Evolutionary conservation across 1,139 yeast species (phyloP).

Genomic region (Taphrina pruni): DNA sequence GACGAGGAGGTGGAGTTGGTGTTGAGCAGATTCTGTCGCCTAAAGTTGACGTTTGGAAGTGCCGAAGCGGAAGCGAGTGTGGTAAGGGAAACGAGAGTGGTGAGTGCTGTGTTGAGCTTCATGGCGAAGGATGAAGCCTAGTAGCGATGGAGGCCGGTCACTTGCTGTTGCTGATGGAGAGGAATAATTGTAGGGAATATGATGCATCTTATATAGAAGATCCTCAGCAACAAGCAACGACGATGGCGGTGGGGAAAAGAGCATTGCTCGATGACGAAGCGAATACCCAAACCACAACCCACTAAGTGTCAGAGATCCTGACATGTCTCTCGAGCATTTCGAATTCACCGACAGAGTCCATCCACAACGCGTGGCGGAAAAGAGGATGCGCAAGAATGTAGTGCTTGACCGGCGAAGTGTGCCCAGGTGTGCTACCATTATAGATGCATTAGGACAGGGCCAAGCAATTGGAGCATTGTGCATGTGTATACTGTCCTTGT

Average conservation of each 20-base stretch:
- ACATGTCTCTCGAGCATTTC: no score
- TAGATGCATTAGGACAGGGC: no score
- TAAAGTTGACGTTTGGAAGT: constrained; percentile 11
- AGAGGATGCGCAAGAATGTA: constrained; percentile 13
- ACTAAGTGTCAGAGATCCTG: no score
- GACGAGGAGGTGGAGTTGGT: not conserved
- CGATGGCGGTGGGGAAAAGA: not conserved
- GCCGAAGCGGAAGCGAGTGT: constrained; percentile 23
- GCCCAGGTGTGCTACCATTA: no score
- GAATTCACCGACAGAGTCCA: not conserved
- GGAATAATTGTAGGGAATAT: not conserved
- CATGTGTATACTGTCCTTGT: no score
- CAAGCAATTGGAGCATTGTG: no score
- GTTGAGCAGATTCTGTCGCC: constrained; percentile 20
- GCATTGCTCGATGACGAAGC: no score
- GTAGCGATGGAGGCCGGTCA: constrained; percentile 7
- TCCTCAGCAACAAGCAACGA: not conserved
- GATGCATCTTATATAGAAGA: constrained; percentile 12
- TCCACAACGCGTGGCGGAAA: constrained; percentile 4
- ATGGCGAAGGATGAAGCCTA: constrained; percentile 11
- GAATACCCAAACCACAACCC: no score
- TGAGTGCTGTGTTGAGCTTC: constrained; percentile 34
- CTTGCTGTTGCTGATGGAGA: not conserved
- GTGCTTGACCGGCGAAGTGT: not conserved
- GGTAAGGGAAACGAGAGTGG: constrained; percentile 39